Conservation (phyloP, 352 stramenopile genomes). For the Globisporangium cylindrosporum region DNA sequence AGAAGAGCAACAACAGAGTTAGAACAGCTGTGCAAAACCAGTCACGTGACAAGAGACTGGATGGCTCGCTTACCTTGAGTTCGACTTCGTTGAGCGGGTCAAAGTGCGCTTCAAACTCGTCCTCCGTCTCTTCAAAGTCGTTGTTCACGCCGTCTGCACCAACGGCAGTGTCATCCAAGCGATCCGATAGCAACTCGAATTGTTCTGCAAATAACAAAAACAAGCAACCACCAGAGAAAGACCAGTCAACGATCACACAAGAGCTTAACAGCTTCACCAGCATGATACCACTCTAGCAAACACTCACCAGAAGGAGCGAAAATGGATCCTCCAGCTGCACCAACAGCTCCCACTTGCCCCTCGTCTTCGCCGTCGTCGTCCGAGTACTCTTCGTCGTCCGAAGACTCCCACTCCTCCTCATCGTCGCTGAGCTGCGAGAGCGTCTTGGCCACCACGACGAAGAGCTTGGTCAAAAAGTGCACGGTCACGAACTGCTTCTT, state of each 20-base stretch:
- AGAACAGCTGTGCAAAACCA: too few relatives aligned
- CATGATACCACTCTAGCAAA: background rate
- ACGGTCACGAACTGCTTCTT: conserved; percentile 49
- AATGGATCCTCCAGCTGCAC: conserved; percentile 24
- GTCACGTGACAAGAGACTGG: too few relatives aligned
- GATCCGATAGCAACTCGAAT: conserved; percentile 68
- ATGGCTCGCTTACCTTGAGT: conserved; percentile 47
- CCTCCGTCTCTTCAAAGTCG: conserved; percentile 53
- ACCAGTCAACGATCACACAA: background rate
- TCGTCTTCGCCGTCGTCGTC: conserved; percentile 54
- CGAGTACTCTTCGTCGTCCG: conserved; percentile 57
- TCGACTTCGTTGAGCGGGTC: conserved; percentile 78
- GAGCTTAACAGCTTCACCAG: background rate
- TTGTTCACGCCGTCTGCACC: conserved; percentile 34
- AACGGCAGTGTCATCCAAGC: conserved; percentile 33
- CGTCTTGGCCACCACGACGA: conserved; percentile 71
- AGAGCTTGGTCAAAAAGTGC: conserved; percentile 80
- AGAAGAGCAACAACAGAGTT: too few relatives aligned
- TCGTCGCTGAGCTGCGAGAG: conserved; percentile 68
- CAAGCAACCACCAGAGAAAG: background rate
- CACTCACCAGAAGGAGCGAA: conserved; percentile 71
- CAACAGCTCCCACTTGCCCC: conserved; percentile 1
- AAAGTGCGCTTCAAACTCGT: conserved; percentile 81
- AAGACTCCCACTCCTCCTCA: conserved; percentile 75
- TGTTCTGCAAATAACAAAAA: conserved; percentile 39